Percentiles rank a stretch among this genome's conserved stretches.
Evolutionary conservation across 345 rosid species (phyloP).

Genomic region (Physaria fendleri): DNA sequence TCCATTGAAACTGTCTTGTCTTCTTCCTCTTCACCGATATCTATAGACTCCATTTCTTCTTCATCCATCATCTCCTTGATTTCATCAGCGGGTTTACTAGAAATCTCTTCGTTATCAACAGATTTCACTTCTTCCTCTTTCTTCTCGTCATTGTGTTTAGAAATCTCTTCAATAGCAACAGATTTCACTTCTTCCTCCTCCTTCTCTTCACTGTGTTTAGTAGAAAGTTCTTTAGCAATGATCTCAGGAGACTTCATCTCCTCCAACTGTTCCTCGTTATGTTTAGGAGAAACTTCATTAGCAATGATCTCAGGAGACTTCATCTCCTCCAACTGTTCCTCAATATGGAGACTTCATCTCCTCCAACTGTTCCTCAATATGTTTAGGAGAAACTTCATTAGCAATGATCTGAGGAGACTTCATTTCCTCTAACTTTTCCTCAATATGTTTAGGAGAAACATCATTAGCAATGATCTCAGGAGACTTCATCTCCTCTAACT

Average conservation of each 20-base stretch:
- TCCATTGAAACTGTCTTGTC: background rate
- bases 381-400: slow-evolving; percentile 10
- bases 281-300: no score
- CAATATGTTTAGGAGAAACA: slow-evolving; percentile 5
- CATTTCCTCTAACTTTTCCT: background rate
- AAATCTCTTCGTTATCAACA: background rate
- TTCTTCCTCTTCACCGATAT: slow-evolving; percentile 9
- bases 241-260: slow-evolving; percentile 10
- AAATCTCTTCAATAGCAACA: slow-evolving; percentile 9
- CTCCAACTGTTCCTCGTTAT: no score
- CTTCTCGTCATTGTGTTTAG: slow-evolving; percentile 23
- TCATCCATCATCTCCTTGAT: slow-evolving; percentile 3
- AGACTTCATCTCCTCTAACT: background rate
- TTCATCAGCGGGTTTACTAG: background rate
- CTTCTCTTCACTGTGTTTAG: background rate
- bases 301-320: no score
- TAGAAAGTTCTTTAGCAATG: slow-evolving; percentile 2
- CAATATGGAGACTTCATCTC: no score
- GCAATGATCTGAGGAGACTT: slow-evolving; percentile 18
- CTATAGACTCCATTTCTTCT: slow-evolving; percentile 23
- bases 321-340: no score
- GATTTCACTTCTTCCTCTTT: slow-evolving; percentile 14
- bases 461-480: slow-evolving; percentile 14
- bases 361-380: slow-evolving; percentile 10
- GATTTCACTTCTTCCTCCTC: slow-evolving; percentile 24